Evolutionary conservation across 2,329 filamentous ascomycete genomes (phyloP).

Genomic region (Cadophora luteo-olivacea): DNA sequence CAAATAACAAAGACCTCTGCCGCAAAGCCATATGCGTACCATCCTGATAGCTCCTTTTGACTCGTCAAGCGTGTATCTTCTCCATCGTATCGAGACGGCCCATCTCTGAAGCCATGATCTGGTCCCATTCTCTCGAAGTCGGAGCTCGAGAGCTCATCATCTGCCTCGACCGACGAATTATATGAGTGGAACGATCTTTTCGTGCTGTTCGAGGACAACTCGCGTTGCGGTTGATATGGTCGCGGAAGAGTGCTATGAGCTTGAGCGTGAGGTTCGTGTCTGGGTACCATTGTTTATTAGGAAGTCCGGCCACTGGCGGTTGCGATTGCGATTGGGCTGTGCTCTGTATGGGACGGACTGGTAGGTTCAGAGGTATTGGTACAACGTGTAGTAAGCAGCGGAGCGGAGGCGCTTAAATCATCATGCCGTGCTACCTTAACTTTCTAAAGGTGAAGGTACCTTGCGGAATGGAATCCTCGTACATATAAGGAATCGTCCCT

Average conservation of each 20-base stretch:
- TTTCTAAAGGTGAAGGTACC: too few relatives aligned
- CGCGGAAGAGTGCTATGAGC: slow-evolving; percentile 19
- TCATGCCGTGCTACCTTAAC: too few relatives aligned
- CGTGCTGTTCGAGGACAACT: slow-evolving; percentile 45
- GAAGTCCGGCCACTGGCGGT: too few relatives aligned
- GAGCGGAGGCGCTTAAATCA: slow-evolving; percentile 22
- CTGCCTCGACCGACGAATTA: slow-evolving; percentile 69
- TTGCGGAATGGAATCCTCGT: too few relatives aligned
- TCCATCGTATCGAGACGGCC: slow-evolving; percentile 66
- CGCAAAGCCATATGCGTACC: slow-evolving; percentile 96
- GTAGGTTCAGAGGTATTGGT: slow-evolving; percentile 1
- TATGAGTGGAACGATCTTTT: slow-evolving; percentile 64
- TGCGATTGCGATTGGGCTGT: slow-evolving; percentile 9
- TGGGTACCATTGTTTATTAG: slow-evolving; percentile 37
- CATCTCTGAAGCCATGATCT: slow-evolving; percentile 44
- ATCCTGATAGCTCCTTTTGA: slow-evolving; percentile 84
- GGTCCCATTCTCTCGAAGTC: slow-evolving; percentile 45
- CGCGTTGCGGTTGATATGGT: slow-evolving; percentile 36
- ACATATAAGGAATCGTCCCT: too few relatives aligned
- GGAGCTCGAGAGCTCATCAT: slow-evolving; percentile 67
- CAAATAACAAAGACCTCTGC: slow-evolving; percentile 97
- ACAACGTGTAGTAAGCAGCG: slow-evolving; percentile 32
- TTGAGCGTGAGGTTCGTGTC: slow-evolving; percentile 29
- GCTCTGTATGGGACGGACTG: background rate
- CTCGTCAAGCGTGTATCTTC: slow-evolving; percentile 92